Percentiles rank a stretch among this genome's conserved stretches.
These are phyloP conservation scores for Jatropha curcas DNA, from an alignment of 345 rosid genomes.

Conservation along the genomic window DNA sequence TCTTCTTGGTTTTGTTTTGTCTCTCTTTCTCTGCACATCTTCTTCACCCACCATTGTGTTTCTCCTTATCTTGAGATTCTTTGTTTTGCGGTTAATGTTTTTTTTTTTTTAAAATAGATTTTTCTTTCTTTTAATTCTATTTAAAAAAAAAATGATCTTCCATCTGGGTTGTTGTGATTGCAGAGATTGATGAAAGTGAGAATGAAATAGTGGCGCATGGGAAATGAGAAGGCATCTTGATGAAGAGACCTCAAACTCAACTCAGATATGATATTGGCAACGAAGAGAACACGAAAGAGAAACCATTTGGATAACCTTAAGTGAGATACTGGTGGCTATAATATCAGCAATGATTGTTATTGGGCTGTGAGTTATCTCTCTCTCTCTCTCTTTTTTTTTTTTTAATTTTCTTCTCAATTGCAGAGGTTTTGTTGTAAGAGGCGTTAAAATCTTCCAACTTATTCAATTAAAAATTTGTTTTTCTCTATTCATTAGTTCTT, in stretches of 20 bases:
- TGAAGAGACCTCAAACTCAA: neutral
- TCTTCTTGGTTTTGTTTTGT: conserved; percentile 9
- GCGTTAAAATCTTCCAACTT: too few species aligned
- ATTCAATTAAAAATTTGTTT: too few species aligned
- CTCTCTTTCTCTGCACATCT: conserved; percentile 1
- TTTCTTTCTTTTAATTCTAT: neutral
- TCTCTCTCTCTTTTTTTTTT: neutral
- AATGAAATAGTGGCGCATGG: conserved; percentile 35
- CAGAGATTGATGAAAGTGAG: conserved; percentile 13
- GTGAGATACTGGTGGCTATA: conserved; percentile 79
- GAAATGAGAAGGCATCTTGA: conserved; percentile 57
- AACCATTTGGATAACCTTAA: conserved; percentile 62
- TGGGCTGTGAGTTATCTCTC: conserved; percentile 71
- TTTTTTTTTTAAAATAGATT: too few species aligned
- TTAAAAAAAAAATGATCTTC: neutral
- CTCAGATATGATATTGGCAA: conserved; percentile 23
- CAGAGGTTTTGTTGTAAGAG: too few species aligned
- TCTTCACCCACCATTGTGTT: conserved; percentile 2
- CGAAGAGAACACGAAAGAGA: conserved; percentile 22
- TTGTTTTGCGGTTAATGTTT: conserved; percentile 12
- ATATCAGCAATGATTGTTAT: conserved; percentile 74
- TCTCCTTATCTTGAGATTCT: neutral
- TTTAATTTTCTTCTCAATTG: neutral
- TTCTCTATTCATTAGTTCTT: too few species aligned
- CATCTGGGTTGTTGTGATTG: neutral